phyloP scores from a whole-genome alignment of 2,329 filamentous ascomycete genomes.

The Tolypocladium pustulatum region DNA sequence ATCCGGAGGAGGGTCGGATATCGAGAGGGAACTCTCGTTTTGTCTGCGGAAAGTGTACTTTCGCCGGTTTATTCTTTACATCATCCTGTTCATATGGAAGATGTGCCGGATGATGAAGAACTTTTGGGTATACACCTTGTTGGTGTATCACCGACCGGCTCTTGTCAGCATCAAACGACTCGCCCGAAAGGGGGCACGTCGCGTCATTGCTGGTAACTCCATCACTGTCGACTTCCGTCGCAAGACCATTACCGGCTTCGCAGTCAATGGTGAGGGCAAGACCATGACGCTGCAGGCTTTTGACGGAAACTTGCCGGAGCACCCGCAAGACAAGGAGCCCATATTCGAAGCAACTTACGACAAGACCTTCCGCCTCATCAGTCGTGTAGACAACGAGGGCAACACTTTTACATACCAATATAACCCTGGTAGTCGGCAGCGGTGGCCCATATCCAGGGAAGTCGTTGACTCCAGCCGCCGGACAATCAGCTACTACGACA shows the following conservation, averaged over 20 bases:
- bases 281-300: slow-evolving; percentile 18
- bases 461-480: slow-evolving; percentile 9
- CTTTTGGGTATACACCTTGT: slow-evolving; percentile 18
- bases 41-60: slow-evolving; percentile 15
- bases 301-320: slow-evolving; percentile 12
- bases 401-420: slow-evolving; percentile 16
- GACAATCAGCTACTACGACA: slow-evolving; percentile 21
- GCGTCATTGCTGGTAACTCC: slow-evolving; percentile 15
- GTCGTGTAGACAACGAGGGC: slow-evolving; percentile 11
- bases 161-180: slow-evolving; percentile 20
- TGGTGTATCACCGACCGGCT: slow-evolving; percentile 21
- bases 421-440: slow-evolving; percentile 3
- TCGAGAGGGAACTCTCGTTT: slow-evolving; percentile 25
- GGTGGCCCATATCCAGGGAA: slow-evolving; percentile 16
- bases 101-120: slow-evolving; percentile 20
- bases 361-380: slow-evolving; percentile 14
- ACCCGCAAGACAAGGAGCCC: slow-evolving; percentile 10
- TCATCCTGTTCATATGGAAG: slow-evolving; percentile 19
- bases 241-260: slow-evolving; percentile 21
- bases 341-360: slow-evolving; percentile 17
- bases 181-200: slow-evolving; percentile 18
- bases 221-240: slow-evolving; percentile 19
- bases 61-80: slow-evolving; percentile 11
- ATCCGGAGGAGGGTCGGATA: slow-evolving; percentile 21
- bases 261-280: slow-evolving; percentile 13